These are phyloP conservation scores for Cutaneotrichosporon daszewskae DNA, from an alignment of 1,284 basidiomycete genomes.

Conservation along the genomic window DNA sequence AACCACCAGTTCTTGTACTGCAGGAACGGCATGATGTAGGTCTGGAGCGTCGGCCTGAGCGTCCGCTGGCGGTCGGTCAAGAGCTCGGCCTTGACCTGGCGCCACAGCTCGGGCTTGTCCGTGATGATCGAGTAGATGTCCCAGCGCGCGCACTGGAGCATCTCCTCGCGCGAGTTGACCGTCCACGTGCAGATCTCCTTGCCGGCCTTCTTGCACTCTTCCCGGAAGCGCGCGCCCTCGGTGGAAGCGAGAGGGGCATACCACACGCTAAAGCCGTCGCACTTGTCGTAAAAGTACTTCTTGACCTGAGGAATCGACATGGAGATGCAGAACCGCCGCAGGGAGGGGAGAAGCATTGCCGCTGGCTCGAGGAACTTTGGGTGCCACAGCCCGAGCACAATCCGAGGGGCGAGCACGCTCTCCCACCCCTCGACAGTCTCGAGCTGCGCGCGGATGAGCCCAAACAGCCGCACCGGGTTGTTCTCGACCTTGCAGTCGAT, in stretches of 20 bases:
- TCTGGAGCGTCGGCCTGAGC: slow-evolving; percentile 26
- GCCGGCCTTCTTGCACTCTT: slow-evolving; percentile 68
- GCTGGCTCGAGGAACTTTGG: slow-evolving; percentile 80
- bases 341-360: slow-evolving; percentile 68
- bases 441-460: slow-evolving; percentile 72
- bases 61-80: slow-evolving; percentile 24
- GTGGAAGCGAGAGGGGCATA: slow-evolving; percentile 68
- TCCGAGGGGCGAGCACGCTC: slow-evolving; percentile 74
- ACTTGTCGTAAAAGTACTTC: slow-evolving; percentile 85
- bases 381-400: slow-evolving; percentile 66
- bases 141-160: slow-evolving; percentile 95
- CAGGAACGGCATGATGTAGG: slow-evolving; percentile 30
- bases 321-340: slow-evolving; percentile 81
- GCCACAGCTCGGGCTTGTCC: slow-evolving; percentile 54
- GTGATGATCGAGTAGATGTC: slow-evolving; percentile 84
- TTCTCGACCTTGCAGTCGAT: slow-evolving; percentile 73
- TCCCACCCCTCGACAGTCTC: slow-evolving; percentile 68
- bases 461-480: slow-evolving; percentile 79
- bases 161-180: slow-evolving; percentile 82
- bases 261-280: slow-evolving; percentile 80
- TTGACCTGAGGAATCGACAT: slow-evolving; percentile 58
- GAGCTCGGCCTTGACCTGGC: slow-evolving; percentile 34
- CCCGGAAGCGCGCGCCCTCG: slow-evolving; percentile 65
- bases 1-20: slow-evolving; percentile 35
- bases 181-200: slow-evolving; percentile 74